Base-by-base conservation (phyloP, 2,329 filamentous ascomycete species). In the Fusarium sp. region DNA sequence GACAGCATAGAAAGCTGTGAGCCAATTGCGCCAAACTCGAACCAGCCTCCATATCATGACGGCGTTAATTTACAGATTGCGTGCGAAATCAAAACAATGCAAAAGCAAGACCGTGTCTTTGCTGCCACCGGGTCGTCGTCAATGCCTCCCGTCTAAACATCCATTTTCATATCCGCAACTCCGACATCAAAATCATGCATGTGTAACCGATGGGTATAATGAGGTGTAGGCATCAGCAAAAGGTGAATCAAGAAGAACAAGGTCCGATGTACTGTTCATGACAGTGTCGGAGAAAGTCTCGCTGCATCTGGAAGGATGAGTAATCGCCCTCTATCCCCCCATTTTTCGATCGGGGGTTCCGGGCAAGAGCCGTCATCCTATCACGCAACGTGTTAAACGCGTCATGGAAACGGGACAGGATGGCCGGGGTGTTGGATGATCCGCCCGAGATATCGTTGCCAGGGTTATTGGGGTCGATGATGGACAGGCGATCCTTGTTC, bases 381-480 rank as follows among this genome's bases (percentile, higher is more conserved):
- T 88, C 81, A 56, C 87, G 85, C 18, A 97, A 83, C 3, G 81
- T 81, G 11, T 85, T 78, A 78, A 91, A 89, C 0, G 94, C 93
- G 3, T 91, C 84, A 1, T 88, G 85, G 81, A 99, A 98, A 14
- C 88, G 87, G n/a, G 86, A 81, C 74, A 94, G 85, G 58, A 98
- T 93, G 10, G 89, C 85, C 1, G 83, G 75, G 9, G 93, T 94
- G 74, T 94, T 93, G 54, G 87, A 88, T 0, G 95, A 97, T 11
- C 95, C 95, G 11, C 95, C 95, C 0, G 97, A 92, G 30, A 99
- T 97, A 79, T 99, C 97, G 81, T 98, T 98, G 30, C 88, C 85
- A 0, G 90, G 82, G 68, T 94, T 93, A 82, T 98, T 98, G 0
- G 97, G 97, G 79, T 99, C 97, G 68, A 98, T 93, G 77, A 99